Conservation (phyloP, 2,329 filamentous ascomycete genomes). For the Colletotrichum nymphaeae region DNA sequence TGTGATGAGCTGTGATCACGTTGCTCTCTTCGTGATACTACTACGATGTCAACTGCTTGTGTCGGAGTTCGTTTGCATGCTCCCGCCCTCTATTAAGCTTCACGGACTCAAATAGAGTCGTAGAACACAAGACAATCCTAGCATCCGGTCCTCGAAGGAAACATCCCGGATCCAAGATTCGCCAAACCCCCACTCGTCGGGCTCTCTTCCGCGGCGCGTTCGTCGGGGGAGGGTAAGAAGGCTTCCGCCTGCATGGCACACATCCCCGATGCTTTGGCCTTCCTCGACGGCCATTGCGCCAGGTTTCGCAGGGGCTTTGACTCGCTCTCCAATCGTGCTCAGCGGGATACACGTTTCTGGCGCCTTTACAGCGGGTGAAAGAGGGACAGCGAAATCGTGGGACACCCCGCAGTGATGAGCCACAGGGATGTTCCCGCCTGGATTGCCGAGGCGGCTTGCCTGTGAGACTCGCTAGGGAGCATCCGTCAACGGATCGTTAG, state of each 20-base stretch:
- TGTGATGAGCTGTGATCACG: not conserved
- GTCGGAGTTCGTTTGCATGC: no score
- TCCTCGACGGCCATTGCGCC: not conserved
- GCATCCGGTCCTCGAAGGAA: not conserved
- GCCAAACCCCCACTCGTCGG: not conserved
- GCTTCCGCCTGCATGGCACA: not conserved
- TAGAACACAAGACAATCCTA: not conserved
- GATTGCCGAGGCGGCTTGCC: not conserved
- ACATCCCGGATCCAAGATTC: no score
- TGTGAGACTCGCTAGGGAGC: not conserved
- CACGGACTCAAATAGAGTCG: no score
- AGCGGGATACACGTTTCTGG: conserved; percentile 5
- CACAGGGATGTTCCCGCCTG: not conserved
- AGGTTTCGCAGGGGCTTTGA: not conserved
- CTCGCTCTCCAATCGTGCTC: not conserved
- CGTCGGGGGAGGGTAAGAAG: not conserved
- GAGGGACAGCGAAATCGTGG: not conserved
- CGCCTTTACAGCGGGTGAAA: not conserved
- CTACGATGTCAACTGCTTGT: not conserved
- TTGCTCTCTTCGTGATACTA: not conserved
- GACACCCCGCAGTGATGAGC: conserved; percentile 7
- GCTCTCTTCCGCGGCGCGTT: not conserved
- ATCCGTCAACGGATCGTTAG: not conserved
- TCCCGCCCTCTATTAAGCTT: not conserved
- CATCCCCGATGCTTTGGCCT: not conserved